Conservation (phyloP, 73 alveolate genomes). For the Urostyla sp. region DNA sequence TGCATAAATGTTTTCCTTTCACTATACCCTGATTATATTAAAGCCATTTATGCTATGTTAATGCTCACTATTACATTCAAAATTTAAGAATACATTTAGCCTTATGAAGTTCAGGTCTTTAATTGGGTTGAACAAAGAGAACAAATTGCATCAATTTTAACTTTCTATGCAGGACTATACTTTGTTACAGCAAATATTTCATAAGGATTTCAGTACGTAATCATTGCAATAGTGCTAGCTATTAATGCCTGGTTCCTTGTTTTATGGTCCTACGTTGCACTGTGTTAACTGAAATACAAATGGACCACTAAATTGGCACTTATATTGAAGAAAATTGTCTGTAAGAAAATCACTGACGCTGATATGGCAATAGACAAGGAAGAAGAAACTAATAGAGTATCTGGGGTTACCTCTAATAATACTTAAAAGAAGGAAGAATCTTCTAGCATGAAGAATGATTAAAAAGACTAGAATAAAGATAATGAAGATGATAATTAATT, state of each 20-base stretch:
- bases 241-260: constrained; percentile 52
- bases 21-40: constrained; percentile 8
- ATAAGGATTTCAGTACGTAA: constrained; percentile 23
- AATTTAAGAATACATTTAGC: constrained; percentile 37
- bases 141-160: constrained; percentile 44
- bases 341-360: constrained; percentile 5
- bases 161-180: constrained; percentile 46
- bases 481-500: constrained; percentile 11
- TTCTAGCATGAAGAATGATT: neutral
- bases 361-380: constrained; percentile 19
- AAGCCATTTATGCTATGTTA: constrained; percentile 46
- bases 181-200: constrained; percentile 47
- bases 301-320: constrained; percentile 15
- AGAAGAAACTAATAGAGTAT: neutral
- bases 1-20: constrained; percentile 44
- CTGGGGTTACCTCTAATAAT: neutral
- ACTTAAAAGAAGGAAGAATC: neutral
- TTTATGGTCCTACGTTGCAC: constrained; percentile 34
- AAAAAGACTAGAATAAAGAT: neutral
- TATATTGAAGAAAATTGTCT: constrained; percentile 18
- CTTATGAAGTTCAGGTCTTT: constrained; percentile 51
- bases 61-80: constrained; percentile 23
- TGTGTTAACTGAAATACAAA: constrained; percentile 8
- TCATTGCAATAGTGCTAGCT: constrained; percentile 15
- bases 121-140: constrained; percentile 35